These are phyloP conservation scores for Conringia planisiliqua DNA, from an alignment of 345 rosid genomes.

Conservation along the genomic window DNA sequence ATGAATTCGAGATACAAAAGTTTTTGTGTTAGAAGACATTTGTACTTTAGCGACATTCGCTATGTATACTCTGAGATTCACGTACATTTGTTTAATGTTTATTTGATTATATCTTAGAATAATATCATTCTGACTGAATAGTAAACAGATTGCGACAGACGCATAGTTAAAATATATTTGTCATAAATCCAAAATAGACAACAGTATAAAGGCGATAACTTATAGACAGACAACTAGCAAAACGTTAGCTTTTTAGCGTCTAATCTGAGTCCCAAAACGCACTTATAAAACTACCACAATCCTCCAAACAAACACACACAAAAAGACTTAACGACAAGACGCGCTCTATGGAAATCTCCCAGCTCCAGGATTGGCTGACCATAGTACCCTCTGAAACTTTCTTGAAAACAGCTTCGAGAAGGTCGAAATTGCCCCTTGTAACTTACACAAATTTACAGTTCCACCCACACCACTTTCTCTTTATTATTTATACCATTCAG, in stretches of 20 bases:
- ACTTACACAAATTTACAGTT: slow-evolving; percentile 24
- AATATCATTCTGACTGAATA: neutral
- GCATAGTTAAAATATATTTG: neutral
- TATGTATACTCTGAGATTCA: neutral
- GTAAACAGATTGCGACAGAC: neutral
- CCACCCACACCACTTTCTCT: neutral
- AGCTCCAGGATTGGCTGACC: slow-evolving; percentile 22
- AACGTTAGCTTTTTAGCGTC: neutral
- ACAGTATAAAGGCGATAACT: neutral
- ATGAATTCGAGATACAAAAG: neutral
- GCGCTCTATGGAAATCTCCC: slow-evolving; percentile 22
- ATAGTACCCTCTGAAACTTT: slow-evolving; percentile 15
- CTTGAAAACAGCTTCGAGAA: slow-evolving; percentile 24
- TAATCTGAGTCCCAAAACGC: neutral
- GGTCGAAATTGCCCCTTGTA: slow-evolving; percentile 10
- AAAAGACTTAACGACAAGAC: neutral
- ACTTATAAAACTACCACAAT: neutral
- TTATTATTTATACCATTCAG: slow-evolving; percentile 15
- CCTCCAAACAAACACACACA: neutral
- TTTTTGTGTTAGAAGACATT: slow-evolving; percentile 22
- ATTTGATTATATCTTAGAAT: neutral
- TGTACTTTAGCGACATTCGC: slow-evolving; percentile 1
- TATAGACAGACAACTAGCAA: neutral
- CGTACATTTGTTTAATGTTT: slow-evolving; percentile 1
- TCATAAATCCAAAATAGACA: neutral